Base-by-base conservation (phyloP, 805 yeast genomes). In the Ogataea trehalophila region DNA sequence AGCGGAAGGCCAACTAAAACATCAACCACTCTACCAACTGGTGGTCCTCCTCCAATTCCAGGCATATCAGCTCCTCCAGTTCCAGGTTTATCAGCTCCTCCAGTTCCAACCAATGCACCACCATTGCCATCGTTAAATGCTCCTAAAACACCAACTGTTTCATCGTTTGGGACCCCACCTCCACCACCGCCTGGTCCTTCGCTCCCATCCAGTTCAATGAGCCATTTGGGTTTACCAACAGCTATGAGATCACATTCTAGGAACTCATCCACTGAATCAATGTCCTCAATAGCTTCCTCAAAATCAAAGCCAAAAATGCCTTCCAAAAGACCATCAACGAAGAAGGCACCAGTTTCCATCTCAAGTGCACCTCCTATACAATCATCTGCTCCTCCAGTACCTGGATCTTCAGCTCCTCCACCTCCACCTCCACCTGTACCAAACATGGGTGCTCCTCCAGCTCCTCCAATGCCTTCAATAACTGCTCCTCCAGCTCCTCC, bases 331-430 rank as follows among this genome's bases (percentile, higher is more conserved):
- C 31, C 31, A 11, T 26, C 31, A 9, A 26, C 13, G 9, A 26
- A 26, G 31, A 26, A 26, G 11, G 9, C 13, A 11, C 33, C n/a
- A 13, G 16, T 2, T 14, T 15, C 40, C 7, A 9, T 17, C n/a
- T 6, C 34, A 8, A 22, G 34, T 44, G 38, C 55, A 18, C 51
- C 61, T 5, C 51, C 60, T 31, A 13, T 18, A 1, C 7, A 47
- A 6, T 58, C 70, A 16, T 56, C 68, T 5, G 55, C 66, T 15
- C 60, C 60, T 6, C 49, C 60, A 42, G 22, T 55, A 26, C 49
- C 58, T 43, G 45, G 42, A 60, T 11, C 40, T 57, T 11, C 53
- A 23, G 35, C 39, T 42, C 44, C 45, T n/a, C 49, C 62, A 1
- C 55, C 45, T n/a, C 49, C 62, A 1, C 55, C 63, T 36, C 44